Evolutionary conservation across 768 basidiomycete genomes (phyloP), one percentile per base, ranked within the genome.

Genomic region (Suillus sp.): DNA sequence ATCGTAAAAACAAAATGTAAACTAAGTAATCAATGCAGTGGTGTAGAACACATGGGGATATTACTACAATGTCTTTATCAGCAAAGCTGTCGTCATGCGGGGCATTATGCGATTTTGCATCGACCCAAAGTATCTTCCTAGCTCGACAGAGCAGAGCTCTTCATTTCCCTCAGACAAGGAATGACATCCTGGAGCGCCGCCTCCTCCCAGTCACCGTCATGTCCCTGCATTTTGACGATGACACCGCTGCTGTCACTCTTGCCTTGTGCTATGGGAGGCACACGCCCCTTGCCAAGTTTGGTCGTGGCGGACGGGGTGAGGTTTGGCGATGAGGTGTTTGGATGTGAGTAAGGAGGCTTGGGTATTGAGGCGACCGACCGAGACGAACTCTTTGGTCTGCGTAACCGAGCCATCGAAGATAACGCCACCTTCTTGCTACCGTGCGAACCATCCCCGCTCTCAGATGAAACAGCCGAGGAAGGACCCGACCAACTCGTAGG

Each of bases 101-200:
- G 4, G 4, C 1, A 38, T 57, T 5, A 37, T 37, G 18, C 16
- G 22, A 37, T 56, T 9, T 6, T 51, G 27, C 27, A 27, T 30
- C n/a, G n/a, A 35, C 20, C n/a, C 6, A 51, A 16, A 32, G 20
- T 13, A 53, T 14, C 10, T n/a, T 25, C 6, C 25, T 38, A 51
- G 18, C 25, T 13, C 22, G 14, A 38, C 20, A 35, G n/a, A 22
- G 34, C n/a, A 4, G 38, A 30, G 14, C 25, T 38, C 60, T 59
- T 75, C 42, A 75, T 67, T n/a, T 64, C 60, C 62, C 74, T 74
- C 32, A 75, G 34, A 40, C 61, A 63, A n/a, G 71, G 72, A 6
- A 77, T 73, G n/a, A 77, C 71, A 10, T 77, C 75, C 1, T 48
- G 54, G 59, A 77, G 22, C 34, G 64, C 59, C 40, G 60, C 69